These are phyloP conservation scores for Chondrus crispus DNA, from an alignment of 23 red algal species.

Conservation along the genomic window DNA sequence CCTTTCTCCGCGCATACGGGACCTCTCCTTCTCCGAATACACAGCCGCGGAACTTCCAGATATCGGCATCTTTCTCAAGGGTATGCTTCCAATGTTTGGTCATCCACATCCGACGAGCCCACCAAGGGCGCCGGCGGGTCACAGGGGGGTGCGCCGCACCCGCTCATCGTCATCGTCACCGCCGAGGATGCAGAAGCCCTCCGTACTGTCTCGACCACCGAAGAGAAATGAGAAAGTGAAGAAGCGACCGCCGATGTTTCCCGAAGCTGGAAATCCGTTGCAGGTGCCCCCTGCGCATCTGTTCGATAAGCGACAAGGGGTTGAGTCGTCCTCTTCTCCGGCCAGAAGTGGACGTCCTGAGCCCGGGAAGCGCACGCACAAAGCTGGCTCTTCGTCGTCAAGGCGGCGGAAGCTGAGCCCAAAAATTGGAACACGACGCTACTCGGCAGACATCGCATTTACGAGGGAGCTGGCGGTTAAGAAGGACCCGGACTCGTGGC, in stretches of 20 bases:
- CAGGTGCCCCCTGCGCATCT: no score
- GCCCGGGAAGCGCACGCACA: not conserved
- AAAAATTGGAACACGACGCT: not conserved
- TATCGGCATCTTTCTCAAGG: constrained; percentile 18
- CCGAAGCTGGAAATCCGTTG: not conserved
- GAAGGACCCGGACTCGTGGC: not conserved
- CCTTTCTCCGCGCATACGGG: not conserved
- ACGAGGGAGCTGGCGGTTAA: not conserved
- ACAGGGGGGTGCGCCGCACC: no score
- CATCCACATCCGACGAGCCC: not conserved
- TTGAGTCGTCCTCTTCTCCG: not conserved
- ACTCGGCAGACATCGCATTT: not conserved
- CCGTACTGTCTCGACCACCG: not conserved
- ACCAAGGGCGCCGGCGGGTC: not conserved
- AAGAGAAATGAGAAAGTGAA: not conserved
- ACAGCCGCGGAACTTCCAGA: constrained; percentile 37
- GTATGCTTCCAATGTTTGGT: constrained; percentile 6
- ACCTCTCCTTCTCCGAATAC: constrained; percentile 43
- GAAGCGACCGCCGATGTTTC: not conserved
- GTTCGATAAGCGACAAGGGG: not conserved
- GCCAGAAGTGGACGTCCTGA: not conserved
- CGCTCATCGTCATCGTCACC: not conserved
- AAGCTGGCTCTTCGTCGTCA: not conserved
- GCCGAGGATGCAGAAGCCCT: not conserved
- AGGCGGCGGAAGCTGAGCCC: not conserved